Evolutionary conservation across 352 stramenopile species (phyloP).

Genomic region (Phytophthora litchii): DNA sequence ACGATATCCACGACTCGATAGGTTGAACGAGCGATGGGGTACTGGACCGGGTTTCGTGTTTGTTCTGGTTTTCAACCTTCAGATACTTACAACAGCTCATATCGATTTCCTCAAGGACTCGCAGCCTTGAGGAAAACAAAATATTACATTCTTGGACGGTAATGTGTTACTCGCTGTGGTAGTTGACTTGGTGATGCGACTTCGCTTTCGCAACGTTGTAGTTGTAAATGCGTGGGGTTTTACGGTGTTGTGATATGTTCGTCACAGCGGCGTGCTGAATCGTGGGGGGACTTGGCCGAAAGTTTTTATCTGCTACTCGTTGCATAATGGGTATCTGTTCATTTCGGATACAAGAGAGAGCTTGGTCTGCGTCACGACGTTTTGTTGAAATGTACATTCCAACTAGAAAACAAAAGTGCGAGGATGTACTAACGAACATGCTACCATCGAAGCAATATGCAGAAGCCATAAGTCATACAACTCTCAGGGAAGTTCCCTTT

Average conservation of each 20-base stretch:
- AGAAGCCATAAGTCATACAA: conserved; percentile 75
- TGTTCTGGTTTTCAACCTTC: conserved; percentile 44
- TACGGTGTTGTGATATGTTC: conserved; percentile 37
- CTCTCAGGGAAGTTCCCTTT: conserved; percentile 96
- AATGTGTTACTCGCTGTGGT: conserved; percentile 62
- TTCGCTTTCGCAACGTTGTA: conserved; percentile 62
- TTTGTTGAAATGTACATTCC: conserved; percentile 78
- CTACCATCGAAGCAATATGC: conserved; percentile 77
- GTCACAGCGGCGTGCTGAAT: conserved; percentile 17
- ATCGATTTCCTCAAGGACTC: background rate
- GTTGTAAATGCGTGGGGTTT: conserved; percentile 53
- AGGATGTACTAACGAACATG: conserved; percentile 88
- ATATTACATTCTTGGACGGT: conserved; percentile 46
- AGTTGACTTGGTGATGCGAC: conserved; percentile 58
- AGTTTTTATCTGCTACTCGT: conserved; percentile 48
- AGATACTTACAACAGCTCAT: conserved; percentile 37
- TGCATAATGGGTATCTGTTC: conserved; percentile 32
- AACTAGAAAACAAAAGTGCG: conserved; percentile 80
- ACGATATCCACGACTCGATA: conserved; percentile 39
- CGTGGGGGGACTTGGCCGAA: conserved; percentile 47
- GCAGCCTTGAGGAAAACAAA: conserved; percentile 10
- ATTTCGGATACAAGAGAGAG: conserved; percentile 73
- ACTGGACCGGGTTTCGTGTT: conserved; percentile 41
- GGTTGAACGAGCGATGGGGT: conserved; percentile 41
- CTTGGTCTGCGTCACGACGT: conserved; percentile 74